phyloP scores from a whole-genome alignment of 2,329 filamentous ascomycete species.

The Fusarium palustre region DNA sequence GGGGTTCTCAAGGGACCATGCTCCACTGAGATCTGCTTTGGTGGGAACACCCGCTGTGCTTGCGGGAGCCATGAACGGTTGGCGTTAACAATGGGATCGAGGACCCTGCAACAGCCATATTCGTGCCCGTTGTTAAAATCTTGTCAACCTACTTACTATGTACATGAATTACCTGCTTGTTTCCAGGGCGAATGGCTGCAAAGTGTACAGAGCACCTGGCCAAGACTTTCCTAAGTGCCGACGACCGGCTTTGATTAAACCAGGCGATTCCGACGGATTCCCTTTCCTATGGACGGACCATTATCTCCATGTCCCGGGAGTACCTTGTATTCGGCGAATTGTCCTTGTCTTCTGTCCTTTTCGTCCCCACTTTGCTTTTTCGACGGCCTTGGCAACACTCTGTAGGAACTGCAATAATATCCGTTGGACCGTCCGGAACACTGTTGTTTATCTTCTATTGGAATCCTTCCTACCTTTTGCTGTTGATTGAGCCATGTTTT shows the following conservation, averaged over 20 bases:
- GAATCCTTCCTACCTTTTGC: slow-evolving; percentile 4
- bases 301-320: slow-evolving; percentile 19
- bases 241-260: slow-evolving; percentile 26
- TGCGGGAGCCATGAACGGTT: slow-evolving; percentile 47
- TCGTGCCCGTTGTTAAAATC: slow-evolving; percentile 6
- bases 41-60: slow-evolving; percentile 45
- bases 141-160: not conserved
- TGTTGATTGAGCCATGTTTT: slow-evolving; percentile 5
- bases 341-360: slow-evolving; percentile 19
- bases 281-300: slow-evolving; percentile 36
- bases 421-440: slow-evolving; percentile 12
- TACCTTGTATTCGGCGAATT: slow-evolving; percentile 39
- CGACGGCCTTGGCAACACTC: slow-evolving; percentile 27
- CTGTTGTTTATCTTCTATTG: not conserved
- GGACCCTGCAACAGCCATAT: slow-evolving; percentile 35
- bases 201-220: slow-evolving; percentile 3
- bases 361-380: slow-evolving; percentile 27
- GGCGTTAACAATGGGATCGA: slow-evolving; percentile 36
- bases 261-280: slow-evolving; percentile 31
- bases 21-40: slow-evolving; percentile 47
- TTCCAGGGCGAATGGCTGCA: slow-evolving; percentile 26
- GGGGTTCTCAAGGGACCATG: slow-evolving; percentile 45
- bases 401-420: slow-evolving; percentile 19
- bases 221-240: slow-evolving; percentile 19
- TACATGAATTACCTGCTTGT: slow-evolving; percentile 27